Evolutionary conservation across 2,329 filamentous ascomycete species (phyloP), one percentile per base, ranked within the genome.

Genomic region (Dactylonectria estremocensis): DNA sequence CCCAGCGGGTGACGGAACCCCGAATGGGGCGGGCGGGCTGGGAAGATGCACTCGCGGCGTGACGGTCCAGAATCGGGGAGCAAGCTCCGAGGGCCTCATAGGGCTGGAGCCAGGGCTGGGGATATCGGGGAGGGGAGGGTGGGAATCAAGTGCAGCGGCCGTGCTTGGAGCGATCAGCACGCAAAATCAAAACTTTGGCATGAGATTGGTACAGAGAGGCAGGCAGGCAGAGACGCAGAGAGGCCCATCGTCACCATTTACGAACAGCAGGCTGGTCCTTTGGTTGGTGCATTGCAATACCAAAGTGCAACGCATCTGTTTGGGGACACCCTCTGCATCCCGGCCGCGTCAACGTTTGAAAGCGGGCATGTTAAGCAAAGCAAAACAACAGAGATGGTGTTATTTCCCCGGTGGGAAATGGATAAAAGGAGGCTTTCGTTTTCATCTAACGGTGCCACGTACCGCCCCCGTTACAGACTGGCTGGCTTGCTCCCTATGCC

Each of bases 91-190:
- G 10, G 56, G 62, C 62, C 62, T 65, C 62, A 57, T 65, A 65
- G 62, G 62, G 62, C 62, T 65, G 62, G 56, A 43, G 33, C 11
- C 49, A 37, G 37, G 55, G 49, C 49, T 24, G 24, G 28, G 49
- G n/a, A n/a, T n/a, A n/a, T n/a, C n/a, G n/a, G n/a, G n/a, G n/a
- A n/a, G n/a, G 33, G 31, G 61, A 60, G 49, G 56, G 50, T 53
- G 61, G n/a, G n/a, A n/a, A 54, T 59, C 45, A 53, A 53, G 24
- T 59, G 62, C 55, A 64, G 50, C 55, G 55, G 40, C 62, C 62
- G 62, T 57, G 61, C 61, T 63, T 56, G 61, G 45, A 52, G 35
- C 53, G 31, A 56, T 60, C 54, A 65, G 62, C 62, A 65, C 61
- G 24, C 61, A 64, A 64, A 64, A 54, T 28, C 10, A 40, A 40